Percentiles rank a stretch among this genome's conserved stretches.
These are phyloP conservation scores for Withania somnifera DNA, from an alignment of 305 asterid genomes.

Conservation along the genomic window DNA sequence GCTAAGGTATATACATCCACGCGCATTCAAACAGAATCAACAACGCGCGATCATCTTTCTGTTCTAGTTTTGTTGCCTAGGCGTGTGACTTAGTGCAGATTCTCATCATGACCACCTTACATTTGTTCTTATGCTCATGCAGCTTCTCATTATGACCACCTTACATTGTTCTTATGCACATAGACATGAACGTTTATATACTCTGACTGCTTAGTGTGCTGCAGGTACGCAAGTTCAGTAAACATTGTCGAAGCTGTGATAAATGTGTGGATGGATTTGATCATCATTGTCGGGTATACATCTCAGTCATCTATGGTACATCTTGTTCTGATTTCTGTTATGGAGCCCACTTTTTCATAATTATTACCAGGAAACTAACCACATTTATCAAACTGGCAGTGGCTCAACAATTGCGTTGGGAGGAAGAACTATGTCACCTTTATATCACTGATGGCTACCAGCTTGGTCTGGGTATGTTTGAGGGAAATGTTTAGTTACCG, in stretches of 20 bases:
- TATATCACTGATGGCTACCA: conserved; percentile 72
- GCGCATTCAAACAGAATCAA: neutral
- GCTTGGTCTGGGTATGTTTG: conserved; percentile 87
- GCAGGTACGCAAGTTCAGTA: conserved; percentile 91
- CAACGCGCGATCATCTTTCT: neutral
- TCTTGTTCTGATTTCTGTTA: conserved; percentile 8
- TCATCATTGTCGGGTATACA: conserved; percentile 94
- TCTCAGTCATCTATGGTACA: conserved; percentile 6
- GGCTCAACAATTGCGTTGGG: conserved; percentile 98
- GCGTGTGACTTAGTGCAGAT: neutral
- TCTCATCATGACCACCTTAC: neutral
- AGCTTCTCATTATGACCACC: neutral
- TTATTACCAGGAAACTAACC: conserved; percentile 22
- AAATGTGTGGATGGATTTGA: conserved; percentile 99
- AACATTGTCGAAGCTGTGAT: conserved; percentile 99
- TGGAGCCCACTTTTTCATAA: neutral
- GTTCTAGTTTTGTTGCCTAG: neutral
- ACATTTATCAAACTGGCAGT: conserved; percentile 38
- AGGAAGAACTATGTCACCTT: conserved; percentile 79
- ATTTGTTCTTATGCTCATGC: neutral
- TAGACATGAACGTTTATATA: neutral
- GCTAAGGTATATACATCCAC: neutral
- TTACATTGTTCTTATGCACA: neutral
- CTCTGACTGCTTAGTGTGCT: conserved; percentile 3
- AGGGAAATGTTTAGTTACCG: neutral